phyloP scores from a whole-genome alignment of 306 rosid genomes.

The Lupinus albus region DNA sequence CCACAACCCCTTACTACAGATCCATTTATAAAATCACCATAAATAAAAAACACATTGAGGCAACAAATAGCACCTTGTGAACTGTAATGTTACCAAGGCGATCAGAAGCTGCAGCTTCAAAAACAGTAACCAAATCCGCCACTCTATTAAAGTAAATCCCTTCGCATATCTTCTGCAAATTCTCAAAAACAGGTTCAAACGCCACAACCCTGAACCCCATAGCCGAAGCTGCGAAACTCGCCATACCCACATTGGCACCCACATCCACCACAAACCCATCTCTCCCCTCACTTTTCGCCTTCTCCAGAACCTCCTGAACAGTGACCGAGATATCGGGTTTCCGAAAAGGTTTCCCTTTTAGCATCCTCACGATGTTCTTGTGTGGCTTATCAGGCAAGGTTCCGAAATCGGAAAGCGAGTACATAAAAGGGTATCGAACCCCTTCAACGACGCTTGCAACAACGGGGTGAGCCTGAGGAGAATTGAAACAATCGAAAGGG shows the following conservation, averaged over 20 bases:
- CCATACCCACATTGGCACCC: slow-evolving; percentile 96
- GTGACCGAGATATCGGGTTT: slow-evolving; percentile 84
- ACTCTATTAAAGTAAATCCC: slow-evolving; percentile 86
- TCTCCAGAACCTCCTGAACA: slow-evolving; percentile 73
- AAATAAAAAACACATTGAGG: background rate
- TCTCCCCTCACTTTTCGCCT: slow-evolving; percentile 54
- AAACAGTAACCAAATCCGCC: slow-evolving; percentile 74
- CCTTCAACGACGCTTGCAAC: slow-evolving; percentile 87
- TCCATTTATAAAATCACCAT: background rate
- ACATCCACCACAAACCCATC: slow-evolving; percentile 83
- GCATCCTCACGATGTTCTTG: slow-evolving; percentile 75
- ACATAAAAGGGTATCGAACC: slow-evolving; percentile 73
- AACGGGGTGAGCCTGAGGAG: slow-evolving; percentile 79
- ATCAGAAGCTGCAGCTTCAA: slow-evolving; percentile 87
- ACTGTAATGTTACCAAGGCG: slow-evolving; percentile 77
- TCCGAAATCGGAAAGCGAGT: slow-evolving; percentile 87
- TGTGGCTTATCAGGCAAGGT: slow-evolving; percentile 88
- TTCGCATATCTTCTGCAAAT: slow-evolving; percentile 91
- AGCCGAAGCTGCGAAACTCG: slow-evolving; percentile 86
- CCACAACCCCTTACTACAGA: background rate
- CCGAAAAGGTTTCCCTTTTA: slow-evolving; percentile 82
- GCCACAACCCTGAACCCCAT: slow-evolving; percentile 86
- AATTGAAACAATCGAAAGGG: slow-evolving; percentile 72
- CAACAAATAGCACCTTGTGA: slow-evolving; percentile 67
- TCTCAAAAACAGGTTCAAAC: slow-evolving; percentile 91